Evolutionary conservation across 495 filamentous ascomycete genomes (phyloP), one percentile per base, ranked within the genome.

Genomic region (Bacidia gigantensis): DNA sequence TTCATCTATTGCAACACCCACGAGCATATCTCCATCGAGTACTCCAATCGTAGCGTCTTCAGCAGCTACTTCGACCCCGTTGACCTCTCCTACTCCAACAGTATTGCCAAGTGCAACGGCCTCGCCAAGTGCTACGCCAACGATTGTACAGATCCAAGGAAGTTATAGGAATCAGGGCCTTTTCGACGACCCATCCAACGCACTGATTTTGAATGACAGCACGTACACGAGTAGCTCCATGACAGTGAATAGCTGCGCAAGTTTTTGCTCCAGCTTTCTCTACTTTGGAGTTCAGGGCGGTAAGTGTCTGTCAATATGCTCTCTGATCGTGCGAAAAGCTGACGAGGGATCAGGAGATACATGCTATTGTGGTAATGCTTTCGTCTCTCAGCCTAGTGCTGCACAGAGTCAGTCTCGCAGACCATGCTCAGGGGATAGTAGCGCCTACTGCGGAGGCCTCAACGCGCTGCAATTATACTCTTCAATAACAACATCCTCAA

Each of bases 391-490:
- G 20, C 20, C 41, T 5, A 44, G 5, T 7, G 9, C 5, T 9
- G 41, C 41, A 22, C 20, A 7, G 5, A 17, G 20, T 44, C 41
- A 44, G 41, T 43, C 26, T 44, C 11, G 26, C 49, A 43, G 26
- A 7, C 44, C 49, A 3, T 51, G 49, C 26, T 38, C 49, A 7
- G 49, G 49, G 3, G 38, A 51, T 21, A 38, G 25, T n/a, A 11
- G 5, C 25, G 49, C 29, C 11, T 43, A 45, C 20, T 51, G 38
- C 20, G 49, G 49, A 3, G 49, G 35, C n/a, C 10, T 7, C 5
- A 44, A 51, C 21, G 10, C 44, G 3, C 26, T 47, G 5, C 26
- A 51, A 23, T 9, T 51, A 43, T 51, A 51, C 23, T 51, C 49
- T 3, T 38, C 9, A 25, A 26, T 5, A 5, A 35, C 29, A 14